phyloP scores from a whole-genome alignment of 2,329 filamentous ascomycete species.

The Ophiostoma tasmaniense region DNA sequence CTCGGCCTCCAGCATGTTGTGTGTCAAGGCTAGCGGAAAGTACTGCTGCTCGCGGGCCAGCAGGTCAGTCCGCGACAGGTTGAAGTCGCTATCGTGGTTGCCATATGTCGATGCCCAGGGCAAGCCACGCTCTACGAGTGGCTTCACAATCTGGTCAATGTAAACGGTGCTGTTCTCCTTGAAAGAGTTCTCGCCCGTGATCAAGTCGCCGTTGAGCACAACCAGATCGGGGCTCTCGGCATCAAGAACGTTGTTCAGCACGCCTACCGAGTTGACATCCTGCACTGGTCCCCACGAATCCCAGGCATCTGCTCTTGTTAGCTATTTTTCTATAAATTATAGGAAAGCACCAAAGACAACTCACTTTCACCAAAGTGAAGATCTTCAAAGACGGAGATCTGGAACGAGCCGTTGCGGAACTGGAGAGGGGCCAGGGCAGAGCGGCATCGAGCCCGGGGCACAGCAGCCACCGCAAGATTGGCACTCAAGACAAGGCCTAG shows the following conservation, averaged over 20 bases:
- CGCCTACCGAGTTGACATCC: conserved; percentile 30
- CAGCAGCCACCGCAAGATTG: not conserved
- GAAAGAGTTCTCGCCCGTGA: conserved; percentile 50
- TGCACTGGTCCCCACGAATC: conserved; percentile 31
- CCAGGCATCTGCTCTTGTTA: conserved; percentile 31
- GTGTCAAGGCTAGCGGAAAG: conserved; percentile 22
- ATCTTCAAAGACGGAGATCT: conserved; percentile 56
- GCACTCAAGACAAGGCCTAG: not conserved
- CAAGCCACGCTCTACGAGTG: conserved; percentile 37
- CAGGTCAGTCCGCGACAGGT: conserved; percentile 33
- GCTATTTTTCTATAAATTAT: not conserved
- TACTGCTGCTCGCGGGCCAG: conserved; percentile 23
- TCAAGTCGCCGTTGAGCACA: conserved; percentile 55
- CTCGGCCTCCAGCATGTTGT: conserved; percentile 22
- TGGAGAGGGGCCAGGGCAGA: conserved; percentile 11
- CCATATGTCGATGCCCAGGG: conserved; percentile 52
- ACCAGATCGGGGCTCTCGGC: conserved; percentile 37
- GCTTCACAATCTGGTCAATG: conserved; percentile 40
- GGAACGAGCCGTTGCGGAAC: conserved; percentile 42
- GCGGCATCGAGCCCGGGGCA: not conserved
- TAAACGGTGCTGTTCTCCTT: conserved; percentile 39
- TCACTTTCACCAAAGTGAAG: conserved; percentile 63
- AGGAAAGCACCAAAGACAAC: conserved; percentile 14
- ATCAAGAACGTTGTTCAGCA: conserved; percentile 31
- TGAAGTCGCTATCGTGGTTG: conserved; percentile 49